Conservation (phyloP, 305 asterid species). For the Fraxinus ornus region DNA sequence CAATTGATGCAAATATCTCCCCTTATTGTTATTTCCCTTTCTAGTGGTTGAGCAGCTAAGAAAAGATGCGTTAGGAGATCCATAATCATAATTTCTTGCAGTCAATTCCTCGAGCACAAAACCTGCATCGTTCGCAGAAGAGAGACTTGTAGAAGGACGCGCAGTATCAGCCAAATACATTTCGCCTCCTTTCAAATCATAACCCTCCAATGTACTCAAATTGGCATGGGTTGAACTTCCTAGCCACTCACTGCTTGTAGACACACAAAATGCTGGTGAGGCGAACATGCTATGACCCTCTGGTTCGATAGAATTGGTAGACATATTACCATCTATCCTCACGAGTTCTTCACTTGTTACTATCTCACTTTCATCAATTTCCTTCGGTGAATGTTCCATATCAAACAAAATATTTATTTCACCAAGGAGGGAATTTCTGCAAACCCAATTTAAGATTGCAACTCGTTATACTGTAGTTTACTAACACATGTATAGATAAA, state of each 20-base stretch:
- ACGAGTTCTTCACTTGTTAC: slow-evolving; percentile 5
- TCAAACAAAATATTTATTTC: slow-evolving; percentile 3
- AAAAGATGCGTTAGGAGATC: slow-evolving; percentile 13
- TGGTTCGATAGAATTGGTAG: slow-evolving; percentile 12
- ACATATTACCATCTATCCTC: slow-evolving; percentile 8
- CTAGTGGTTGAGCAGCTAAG: slow-evolving; percentile 23
- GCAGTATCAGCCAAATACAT: slow-evolving; percentile 16
- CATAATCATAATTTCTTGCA: slow-evolving; percentile 5
- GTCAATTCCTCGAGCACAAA: slow-evolving; percentile 17
- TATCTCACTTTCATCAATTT: slow-evolving; percentile 19
- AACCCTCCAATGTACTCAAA: slow-evolving; percentile 3
- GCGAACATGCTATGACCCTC: background rate
- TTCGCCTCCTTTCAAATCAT: slow-evolving; percentile 16
- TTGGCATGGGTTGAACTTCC: slow-evolving; percentile 20
- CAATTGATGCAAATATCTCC: slow-evolving; percentile 14
- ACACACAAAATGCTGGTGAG: slow-evolving; percentile 7
- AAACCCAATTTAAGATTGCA: background rate
- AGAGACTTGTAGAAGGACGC: slow-evolving; percentile 15
- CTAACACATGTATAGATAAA: background rate
- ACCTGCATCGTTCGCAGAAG: slow-evolving; percentile 13
- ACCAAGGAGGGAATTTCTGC: background rate
- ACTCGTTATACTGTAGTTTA: background rate
- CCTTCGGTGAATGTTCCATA: slow-evolving; percentile 24
- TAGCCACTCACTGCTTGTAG: slow-evolving; percentile 20
- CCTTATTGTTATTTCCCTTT: slow-evolving; percentile 9